These are phyloP conservation scores for Mycena vulgaris DNA, from an alignment of 768 basidiomycete genomes.

Conservation along the genomic window DNA sequence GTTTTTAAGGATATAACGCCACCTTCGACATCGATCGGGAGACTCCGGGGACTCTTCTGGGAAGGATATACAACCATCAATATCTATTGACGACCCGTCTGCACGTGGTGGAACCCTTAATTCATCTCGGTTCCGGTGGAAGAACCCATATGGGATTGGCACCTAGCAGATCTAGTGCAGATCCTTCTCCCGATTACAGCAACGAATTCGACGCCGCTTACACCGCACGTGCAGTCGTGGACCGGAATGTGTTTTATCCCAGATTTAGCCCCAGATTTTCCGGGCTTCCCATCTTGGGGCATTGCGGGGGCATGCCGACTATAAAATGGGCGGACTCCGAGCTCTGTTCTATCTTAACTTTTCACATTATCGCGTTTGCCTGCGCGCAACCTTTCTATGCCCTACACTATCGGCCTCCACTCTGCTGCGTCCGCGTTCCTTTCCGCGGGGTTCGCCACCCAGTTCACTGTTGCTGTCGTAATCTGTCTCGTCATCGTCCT, in stretches of 20 bases:
- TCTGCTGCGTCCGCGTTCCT: constrained; percentile 65
- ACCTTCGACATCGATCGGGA: constrained; percentile 22
- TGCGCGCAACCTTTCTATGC: constrained; percentile 53
- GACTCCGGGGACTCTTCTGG: constrained; percentile 19
- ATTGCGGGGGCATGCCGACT: constrained; percentile 27
- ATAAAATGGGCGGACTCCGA: constrained; percentile 34
- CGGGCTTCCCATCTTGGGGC: constrained; percentile 29
- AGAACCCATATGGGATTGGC: constrained; percentile 32
- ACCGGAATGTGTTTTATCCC: constrained; percentile 29
- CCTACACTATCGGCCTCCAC: constrained; percentile 66
- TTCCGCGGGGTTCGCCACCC: constrained; percentile 65
- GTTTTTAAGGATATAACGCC: constrained; percentile 28
- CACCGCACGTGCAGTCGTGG: constrained; percentile 15
- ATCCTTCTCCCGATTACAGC: constrained; percentile 33
- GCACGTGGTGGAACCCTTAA: constrained; percentile 24
- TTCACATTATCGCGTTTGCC: constrained; percentile 15
- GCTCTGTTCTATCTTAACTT: constrained; percentile 42
- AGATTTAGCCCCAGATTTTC: constrained; percentile 36
- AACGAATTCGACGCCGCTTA: constrained; percentile 26
- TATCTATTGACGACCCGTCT: constrained; percentile 18
- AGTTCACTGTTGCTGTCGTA: constrained; percentile 64
- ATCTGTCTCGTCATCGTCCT: constrained; percentile 63
- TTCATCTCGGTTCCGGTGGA: constrained; percentile 35
- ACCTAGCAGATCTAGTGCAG: constrained; percentile 27
- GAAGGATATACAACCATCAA: constrained; percentile 30